Evolutionary conservation across 108 stramenopile genomes (phyloP).

Genomic region (Nannochloropsis salina): DNA sequence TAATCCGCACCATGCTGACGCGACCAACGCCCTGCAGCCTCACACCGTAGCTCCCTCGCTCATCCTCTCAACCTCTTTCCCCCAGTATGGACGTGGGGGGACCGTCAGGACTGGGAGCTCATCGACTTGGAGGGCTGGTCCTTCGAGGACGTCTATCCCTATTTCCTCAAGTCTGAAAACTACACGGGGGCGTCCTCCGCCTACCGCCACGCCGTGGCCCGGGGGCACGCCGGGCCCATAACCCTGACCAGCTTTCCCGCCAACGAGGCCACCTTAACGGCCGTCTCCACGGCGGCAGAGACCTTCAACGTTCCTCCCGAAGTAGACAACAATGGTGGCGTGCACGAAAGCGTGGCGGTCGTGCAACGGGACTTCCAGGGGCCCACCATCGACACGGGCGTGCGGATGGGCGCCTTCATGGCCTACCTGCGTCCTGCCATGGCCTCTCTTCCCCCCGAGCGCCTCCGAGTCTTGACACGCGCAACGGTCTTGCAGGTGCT

Average conservation of each 20-base stretch:
- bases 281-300: not conserved
- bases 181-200: not conserved
- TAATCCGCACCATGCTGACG: too few relatives aligned
- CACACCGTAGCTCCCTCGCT: not conserved
- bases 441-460: not conserved
- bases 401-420: slow-evolving; percentile 14
- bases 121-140: not conserved
- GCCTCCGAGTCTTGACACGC: not conserved
- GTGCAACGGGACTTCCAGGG: not conserved
- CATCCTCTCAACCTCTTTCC: not conserved
- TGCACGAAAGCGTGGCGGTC: not conserved
- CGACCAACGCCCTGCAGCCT: too few relatives aligned
- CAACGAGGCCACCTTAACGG: not conserved
- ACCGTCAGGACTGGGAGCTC: not conserved
- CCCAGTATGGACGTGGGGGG: not conserved
- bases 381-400: not conserved
- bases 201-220: not conserved
- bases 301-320: not conserved
- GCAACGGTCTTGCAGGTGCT: not conserved
- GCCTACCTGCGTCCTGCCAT: slow-evolving; percentile 4
- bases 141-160: not conserved
- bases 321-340: not conserved
- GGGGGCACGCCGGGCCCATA: not conserved
- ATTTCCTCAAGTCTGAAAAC: not conserved
- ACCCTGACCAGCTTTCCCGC: not conserved